A percentile compares a stretch with the other conserved stretches of the same genome.
Evolutionary conservation across 768 basidiomycete species (phyloP).

Genomic region (Lentinula detonsa): DNA sequence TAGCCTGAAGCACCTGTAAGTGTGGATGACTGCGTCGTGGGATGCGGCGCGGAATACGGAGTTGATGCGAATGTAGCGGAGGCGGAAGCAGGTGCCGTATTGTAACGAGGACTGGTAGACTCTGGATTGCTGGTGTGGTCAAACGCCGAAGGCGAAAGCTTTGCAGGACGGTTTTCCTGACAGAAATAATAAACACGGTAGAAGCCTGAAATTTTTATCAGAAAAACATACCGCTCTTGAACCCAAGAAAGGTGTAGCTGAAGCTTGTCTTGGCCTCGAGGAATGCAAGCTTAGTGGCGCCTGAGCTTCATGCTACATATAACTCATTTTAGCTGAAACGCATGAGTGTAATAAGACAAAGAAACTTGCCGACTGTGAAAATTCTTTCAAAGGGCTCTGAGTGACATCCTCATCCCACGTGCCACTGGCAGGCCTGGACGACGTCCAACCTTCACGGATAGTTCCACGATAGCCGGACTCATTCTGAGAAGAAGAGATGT

Average conservation of each 20-base stretch:
- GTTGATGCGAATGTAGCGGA: constrained; percentile 31
- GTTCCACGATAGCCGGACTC: constrained; percentile 43
- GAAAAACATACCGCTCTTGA: constrained; percentile 31
- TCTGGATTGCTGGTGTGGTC: constrained; percentile 41
- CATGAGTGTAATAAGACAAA: background rate
- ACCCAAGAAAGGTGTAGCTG: constrained; percentile 29
- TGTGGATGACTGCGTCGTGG: background rate
- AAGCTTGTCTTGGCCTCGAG: constrained; percentile 41
- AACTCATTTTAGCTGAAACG: background rate
- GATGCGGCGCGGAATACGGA: constrained; percentile 5
- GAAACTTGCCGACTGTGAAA: constrained; percentile 38
- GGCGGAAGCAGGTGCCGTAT: constrained; percentile 37
- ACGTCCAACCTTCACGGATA: constrained; percentile 43
- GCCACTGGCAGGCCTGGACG: constrained; percentile 43
- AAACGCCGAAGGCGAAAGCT: constrained; percentile 51
- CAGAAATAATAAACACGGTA: constrained; percentile 14
- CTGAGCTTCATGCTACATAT: constrained; percentile 33
- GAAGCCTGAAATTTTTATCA: constrained; percentile 8
- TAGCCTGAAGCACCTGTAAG: constrained; percentile 8
- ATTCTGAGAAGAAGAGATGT: constrained; percentile 36
- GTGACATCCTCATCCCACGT: constrained; percentile 55
- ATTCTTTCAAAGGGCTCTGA: constrained; percentile 43
- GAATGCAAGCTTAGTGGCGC: constrained; percentile 38
- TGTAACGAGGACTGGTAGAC: constrained; percentile 31
- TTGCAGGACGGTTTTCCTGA: constrained; percentile 42